These are phyloP conservation scores for Malus sylvestris DNA, from an alignment of 306 rosid genomes.

Conservation along the genomic window DNA sequence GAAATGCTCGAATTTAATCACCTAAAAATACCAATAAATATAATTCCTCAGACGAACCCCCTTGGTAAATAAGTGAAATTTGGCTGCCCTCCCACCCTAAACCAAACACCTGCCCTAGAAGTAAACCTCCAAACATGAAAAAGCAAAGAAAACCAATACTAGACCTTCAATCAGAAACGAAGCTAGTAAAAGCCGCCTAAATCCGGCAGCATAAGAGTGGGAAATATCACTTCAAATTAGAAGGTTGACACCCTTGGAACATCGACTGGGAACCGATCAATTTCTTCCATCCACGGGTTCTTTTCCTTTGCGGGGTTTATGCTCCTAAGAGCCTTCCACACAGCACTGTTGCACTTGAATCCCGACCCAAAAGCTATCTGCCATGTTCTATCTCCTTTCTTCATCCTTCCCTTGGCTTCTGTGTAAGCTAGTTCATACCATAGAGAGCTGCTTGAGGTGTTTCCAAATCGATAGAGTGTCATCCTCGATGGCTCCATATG, in stretches of 20 bases:
- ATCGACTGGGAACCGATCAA: conserved; percentile 60
- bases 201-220: conserved; percentile 12
- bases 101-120: conserved; percentile 15
- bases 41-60: neutral
- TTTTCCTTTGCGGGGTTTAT: conserved; percentile 66
- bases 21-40: neutral
- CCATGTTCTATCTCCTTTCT: conserved; percentile 87
- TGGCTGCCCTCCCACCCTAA: conserved; percentile 13
- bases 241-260: conserved; percentile 64
- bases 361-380: conserved; percentile 94
- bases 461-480: conserved; percentile 87
- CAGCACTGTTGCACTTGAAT: conserved; percentile 89
- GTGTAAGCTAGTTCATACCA: conserved; percentile 88
- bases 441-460: conserved; percentile 88
- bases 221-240: conserved; percentile 14
- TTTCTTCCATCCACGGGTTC: conserved; percentile 80
- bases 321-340: conserved; percentile 79
- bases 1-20: neutral
- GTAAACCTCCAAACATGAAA: conserved; percentile 5
- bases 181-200: conserved; percentile 22
- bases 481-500: conserved; percentile 97
- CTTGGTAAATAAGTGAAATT: neutral
- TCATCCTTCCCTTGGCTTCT: conserved; percentile 85
- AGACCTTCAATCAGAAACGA: conserved; percentile 9
- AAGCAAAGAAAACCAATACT: conserved; percentile 13